These are phyloP conservation scores for Fusarium newnesense DNA, from an alignment of 2,329 filamentous ascomycete species.

Conservation along the genomic window DNA sequence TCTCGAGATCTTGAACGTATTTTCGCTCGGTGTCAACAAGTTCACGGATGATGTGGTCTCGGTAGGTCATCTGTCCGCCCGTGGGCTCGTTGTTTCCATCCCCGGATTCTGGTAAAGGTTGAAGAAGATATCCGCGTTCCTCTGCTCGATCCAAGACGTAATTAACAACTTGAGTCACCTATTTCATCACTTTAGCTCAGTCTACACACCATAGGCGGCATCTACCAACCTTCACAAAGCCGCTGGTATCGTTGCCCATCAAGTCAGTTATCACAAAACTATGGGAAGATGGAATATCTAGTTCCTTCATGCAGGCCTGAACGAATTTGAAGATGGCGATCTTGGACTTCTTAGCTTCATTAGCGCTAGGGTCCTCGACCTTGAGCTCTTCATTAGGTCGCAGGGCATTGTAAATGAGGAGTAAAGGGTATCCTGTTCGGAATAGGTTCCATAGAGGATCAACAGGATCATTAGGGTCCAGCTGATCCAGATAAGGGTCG, in stretches of 20 bases:
- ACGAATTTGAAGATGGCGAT: constrained; percentile 93
- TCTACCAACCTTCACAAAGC: constrained; percentile 85
- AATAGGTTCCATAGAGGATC: constrained; percentile 91
- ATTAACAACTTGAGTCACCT: constrained; percentile 90
- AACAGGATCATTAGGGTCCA: constrained; percentile 80
- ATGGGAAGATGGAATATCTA: constrained; percentile 81
- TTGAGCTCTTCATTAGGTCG: constrained; percentile 75
- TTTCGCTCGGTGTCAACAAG: constrained; percentile 95
- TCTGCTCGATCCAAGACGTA: constrained; percentile 89
- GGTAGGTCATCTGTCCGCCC: constrained; percentile 75
- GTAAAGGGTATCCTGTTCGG: constrained; percentile 82
- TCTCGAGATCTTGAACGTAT: constrained; percentile 96
- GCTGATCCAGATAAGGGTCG: constrained; percentile 76
- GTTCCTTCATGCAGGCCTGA: constrained; percentile 84
- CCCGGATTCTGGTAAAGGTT: constrained; percentile 67
- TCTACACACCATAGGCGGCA: neutral
- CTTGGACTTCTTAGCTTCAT: constrained; percentile 83
- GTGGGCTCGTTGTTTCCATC: constrained; percentile 60
- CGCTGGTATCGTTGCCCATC: constrained; percentile 93
- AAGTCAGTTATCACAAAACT: constrained; percentile 94
- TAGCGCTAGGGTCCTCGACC: constrained; percentile 69
- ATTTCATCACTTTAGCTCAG: neutral
- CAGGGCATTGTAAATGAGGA: constrained; percentile 89
- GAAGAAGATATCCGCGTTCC: constrained; percentile 76
- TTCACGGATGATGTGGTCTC: constrained; percentile 91